Evolutionary conservation across 345 rosid genomes (phyloP).

Genomic region (Aegle marmelos): DNA sequence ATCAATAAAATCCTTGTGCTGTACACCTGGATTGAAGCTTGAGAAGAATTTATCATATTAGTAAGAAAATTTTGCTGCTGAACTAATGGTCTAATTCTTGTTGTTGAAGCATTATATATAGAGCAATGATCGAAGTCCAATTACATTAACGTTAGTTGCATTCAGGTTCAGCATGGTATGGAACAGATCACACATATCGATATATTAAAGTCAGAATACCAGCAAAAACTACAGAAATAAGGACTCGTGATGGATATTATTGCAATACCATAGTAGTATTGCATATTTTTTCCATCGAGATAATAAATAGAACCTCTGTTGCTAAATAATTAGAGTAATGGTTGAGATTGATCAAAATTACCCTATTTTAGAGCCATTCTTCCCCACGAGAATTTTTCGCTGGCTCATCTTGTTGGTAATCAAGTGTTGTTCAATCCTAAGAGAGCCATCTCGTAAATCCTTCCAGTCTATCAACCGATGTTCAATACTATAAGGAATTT

Average conservation of each 20-base stretch:
- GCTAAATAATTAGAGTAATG: neutral
- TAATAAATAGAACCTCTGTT: neutral
- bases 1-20: neutral
- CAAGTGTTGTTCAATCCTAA: conserved; percentile 86
- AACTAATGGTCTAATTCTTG: neutral
- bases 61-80: neutral
- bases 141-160: neutral
- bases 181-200: neutral
- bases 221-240: neutral
- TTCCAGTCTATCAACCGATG: conserved; percentile 89
- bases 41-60: neutral
- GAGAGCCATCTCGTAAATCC: conserved; percentile 77
- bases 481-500: conserved; percentile 75
- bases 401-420: conserved; percentile 75
- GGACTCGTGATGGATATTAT: neutral
- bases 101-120: neutral
- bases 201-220: neutral
- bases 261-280: neutral
- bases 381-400: conserved; percentile 91
- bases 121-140: neutral
- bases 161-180: neutral
- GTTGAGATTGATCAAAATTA: conserved; percentile 22
- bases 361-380: conserved; percentile 86
- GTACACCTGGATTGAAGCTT: neutral
- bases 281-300: neutral